Evolutionary conservation across 1,139 yeast species (phyloP), one percentile per base, ranked within the genome.

Genomic region (Kluyveromyces sp.): DNA sequence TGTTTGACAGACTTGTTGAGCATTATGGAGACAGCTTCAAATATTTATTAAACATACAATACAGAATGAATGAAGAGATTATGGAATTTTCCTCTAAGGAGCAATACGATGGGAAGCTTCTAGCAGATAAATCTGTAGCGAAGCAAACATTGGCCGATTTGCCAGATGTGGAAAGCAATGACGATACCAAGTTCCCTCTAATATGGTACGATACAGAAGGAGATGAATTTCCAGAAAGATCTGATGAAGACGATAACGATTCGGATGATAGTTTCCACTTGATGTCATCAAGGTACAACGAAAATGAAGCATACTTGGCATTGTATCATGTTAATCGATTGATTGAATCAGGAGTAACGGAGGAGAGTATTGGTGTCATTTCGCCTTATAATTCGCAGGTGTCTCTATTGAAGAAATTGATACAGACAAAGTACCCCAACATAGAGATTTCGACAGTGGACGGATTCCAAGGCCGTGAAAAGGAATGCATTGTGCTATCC

Each of bases 171-270:
- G 69, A 67, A n/a, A 59, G 61, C 5, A 65, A 63, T 39, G 76
- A 72, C 15, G 74, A 71, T 25, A 73, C 81, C 0, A 61, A 58
- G 2, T 63, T 68, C 2, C 75, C 78, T 1, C 64, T 80, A 1
- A 68, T 88, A 2, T 90, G 97, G 96, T 81, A 83, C 55, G 97
- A 90, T 58, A 90, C 97, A 0, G 94, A 87, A 63, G 95, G 95
- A n/a, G 96, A 92, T 3, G 87, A 83, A 39, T 85, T 72, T 54
- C 81, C 78, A 1, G 92, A 84, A 53, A 70, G 70, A 48, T 76
- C 78, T 31, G 65, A 70, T 10, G 76, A 71, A 5, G 74, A 70
- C 10, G 66, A 60, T 25, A 65, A 59, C 25, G 70, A 68, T 32
- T 63, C 57, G 26, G 48, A 56, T 25, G 28, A 27, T 30, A 34